Evolutionary conservation across 129 eudicot species (phyloP).

Genomic region (Calendula officinalis): DNA sequence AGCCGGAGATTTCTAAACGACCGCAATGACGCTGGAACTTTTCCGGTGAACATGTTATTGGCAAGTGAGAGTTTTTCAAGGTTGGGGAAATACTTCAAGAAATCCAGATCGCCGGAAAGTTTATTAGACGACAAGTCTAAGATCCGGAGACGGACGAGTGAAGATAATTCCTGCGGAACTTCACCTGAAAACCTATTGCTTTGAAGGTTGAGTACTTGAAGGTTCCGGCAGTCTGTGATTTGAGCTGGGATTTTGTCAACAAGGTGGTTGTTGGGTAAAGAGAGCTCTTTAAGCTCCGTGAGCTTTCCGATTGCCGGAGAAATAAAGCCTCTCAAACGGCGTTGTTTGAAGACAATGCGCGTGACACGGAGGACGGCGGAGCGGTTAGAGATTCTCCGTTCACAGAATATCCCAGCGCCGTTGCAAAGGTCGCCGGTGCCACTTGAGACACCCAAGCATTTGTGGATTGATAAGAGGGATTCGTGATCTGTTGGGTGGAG

Average conservation of each 20-base stretch:
- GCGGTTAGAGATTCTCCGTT: slow-evolving; percentile 36
- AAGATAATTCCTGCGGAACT: slow-evolving; percentile 55
- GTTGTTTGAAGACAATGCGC: slow-evolving; percentile 45
- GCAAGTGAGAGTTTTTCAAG: slow-evolving; percentile 63
- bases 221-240: slow-evolving; percentile 52
- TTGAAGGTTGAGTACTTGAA: slow-evolving; percentile 56
- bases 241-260: slow-evolving; percentile 59
- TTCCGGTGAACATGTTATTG: slow-evolving; percentile 69
- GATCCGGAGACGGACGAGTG: slow-evolving; percentile 49
- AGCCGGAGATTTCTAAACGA: slow-evolving; percentile 71
- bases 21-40: slow-evolving; percentile 52
- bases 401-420: slow-evolving; percentile 61
- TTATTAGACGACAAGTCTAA: slow-evolving; percentile 59
- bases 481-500: slow-evolving; percentile 51
- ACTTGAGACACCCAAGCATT: slow-evolving; percentile 41
- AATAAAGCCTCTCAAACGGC: slow-evolving; percentile 49
- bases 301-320: slow-evolving; percentile 68
- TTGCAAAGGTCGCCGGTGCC: slow-evolving; percentile 48
- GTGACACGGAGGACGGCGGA: slow-evolving; percentile 53
- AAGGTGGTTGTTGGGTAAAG: slow-evolving; percentile 52
- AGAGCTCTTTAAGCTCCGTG: slow-evolving; percentile 74
- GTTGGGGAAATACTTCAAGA: slow-evolving; percentile 72
- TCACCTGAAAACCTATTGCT: slow-evolving; percentile 56
- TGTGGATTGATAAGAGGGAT: slow-evolving; percentile 49
- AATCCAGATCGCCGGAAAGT: slow-evolving; percentile 56